Evolutionary conservation across 2,329 filamentous ascomycete species (phyloP).

Genomic region (Stachybotrys elegans): DNA sequence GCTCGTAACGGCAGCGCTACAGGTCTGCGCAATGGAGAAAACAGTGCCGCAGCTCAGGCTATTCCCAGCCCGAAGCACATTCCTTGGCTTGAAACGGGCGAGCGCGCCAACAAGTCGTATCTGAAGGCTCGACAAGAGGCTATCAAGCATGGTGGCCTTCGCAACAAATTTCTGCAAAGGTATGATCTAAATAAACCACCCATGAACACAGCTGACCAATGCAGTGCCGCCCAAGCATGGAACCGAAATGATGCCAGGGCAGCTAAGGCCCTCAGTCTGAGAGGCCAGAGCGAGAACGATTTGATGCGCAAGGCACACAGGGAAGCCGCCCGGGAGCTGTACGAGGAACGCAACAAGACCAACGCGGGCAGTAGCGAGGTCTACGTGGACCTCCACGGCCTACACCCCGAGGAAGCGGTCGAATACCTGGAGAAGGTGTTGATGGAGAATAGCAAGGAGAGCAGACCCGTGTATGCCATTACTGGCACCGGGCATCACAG

Average conservation of each 20-base stretch:
- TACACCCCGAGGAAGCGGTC: slow-evolving; percentile 96
- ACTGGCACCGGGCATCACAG: slow-evolving; percentile 96
- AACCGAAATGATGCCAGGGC: slow-evolving; percentile 95
- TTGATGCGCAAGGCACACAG: slow-evolving; percentile 96
- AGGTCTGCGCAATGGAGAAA: slow-evolving; percentile 64
- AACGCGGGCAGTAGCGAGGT: slow-evolving; percentile 59
- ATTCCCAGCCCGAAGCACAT: slow-evolving; percentile 88
- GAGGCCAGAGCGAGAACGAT: slow-evolving; percentile 94
- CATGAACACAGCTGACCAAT: slow-evolving; percentile 5
- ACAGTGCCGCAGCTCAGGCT: slow-evolving; percentile 73
- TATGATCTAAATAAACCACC: slow-evolving; percentile 28
- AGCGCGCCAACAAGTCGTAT: slow-evolving; percentile 86
- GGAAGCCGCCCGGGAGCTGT: slow-evolving; percentile 85
- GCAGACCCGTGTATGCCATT: slow-evolving; percentile 84
- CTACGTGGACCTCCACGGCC: slow-evolving; percentile 93
- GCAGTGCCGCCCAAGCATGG: slow-evolving; percentile 92
- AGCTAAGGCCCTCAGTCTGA: slow-evolving; percentile 88
- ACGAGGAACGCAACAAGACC: slow-evolving; percentile 86
- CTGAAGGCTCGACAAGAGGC: slow-evolving; percentile 92
- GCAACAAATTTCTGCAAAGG: slow-evolving; percentile 97
- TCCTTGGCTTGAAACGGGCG: slow-evolving; percentile 93
- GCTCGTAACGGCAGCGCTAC: slow-evolving; percentile 60
- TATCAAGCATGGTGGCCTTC: slow-evolving; percentile 91
- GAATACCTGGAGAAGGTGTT: slow-evolving; percentile 88
- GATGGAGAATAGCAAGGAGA: slow-evolving; percentile 70